Base-by-base conservation (phyloP, 495 filamentous ascomycete genomes). In the Daldinia concentrica region DNA sequence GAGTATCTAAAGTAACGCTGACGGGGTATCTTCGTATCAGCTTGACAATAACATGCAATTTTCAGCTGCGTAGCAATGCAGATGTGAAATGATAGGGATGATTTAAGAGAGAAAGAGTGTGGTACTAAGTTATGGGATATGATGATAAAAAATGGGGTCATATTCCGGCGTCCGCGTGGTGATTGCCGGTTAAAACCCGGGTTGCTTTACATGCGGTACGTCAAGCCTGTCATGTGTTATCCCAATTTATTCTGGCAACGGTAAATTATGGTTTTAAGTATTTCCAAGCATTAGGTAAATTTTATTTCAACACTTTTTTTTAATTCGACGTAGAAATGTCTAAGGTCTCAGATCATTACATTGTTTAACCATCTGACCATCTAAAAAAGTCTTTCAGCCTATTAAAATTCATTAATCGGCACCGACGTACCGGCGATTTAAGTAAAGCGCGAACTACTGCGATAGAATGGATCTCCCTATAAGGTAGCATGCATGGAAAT, bases 401-500 rank as follows among this genome's bases (percentile, higher is more conserved):
- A 41, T 41, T 17, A 41, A 41, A 41, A 41, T 17, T 41, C 39
- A 41, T 17, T 12, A 15, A 51, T 27, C 8, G 22, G 22, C 17
- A 27, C 19, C 15, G 5, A 17, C 14, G 9, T 27, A 51, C 29
- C 29, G 8, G 30, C 3, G 8, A 30, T 30, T 30, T 54, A 27
- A 54, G 27, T 54, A 9, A 17, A 27, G 24, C 29, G 30, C 9
- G n/a, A 30, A 30, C 51, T 54, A 54, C 51, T 54, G 51, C 51
- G 19, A 12, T 30, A 57, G 17, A 15, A 57, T 57, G 54, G 54
- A 36, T 57, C 54, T 36, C 8, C 14, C 24, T 19, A 8, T 37
- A 57, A 57, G 14, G 29, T 57, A 14, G 19, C 30, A 57, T 30
- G 54, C 54, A 57, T 57, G 30, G 54, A 57, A 57, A 32, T 30